Conservation (phyloP, 1,139 yeast genomes). For the Geotrichum citri-aurantii region DNA sequence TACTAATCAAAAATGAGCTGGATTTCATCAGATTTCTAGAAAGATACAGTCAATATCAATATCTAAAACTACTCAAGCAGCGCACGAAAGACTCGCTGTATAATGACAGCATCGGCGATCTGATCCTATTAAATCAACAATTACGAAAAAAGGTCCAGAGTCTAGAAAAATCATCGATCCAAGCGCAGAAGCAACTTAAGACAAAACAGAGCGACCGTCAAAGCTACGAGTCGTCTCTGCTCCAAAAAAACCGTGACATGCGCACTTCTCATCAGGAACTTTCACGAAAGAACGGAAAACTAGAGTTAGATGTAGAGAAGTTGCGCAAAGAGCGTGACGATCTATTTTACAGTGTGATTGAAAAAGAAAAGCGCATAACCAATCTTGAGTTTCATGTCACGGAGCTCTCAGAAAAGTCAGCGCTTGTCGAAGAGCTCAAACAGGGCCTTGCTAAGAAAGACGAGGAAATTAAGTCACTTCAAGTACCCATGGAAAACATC, state of each 20-base stretch:
- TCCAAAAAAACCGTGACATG: slow-evolving; percentile 27
- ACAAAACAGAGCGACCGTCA: slow-evolving; percentile 11
- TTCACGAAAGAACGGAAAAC: slow-evolving; percentile 20
- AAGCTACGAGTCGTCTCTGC: slow-evolving; percentile 12
- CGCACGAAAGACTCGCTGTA: slow-evolving; percentile 33
- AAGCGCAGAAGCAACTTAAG: slow-evolving; percentile 5
- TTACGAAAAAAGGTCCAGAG: slow-evolving; percentile 2
- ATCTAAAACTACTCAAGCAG: slow-evolving; percentile 39
- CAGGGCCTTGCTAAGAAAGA: slow-evolving; percentile 24
- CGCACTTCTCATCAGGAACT: slow-evolving; percentile 20
- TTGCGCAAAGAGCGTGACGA: slow-evolving; percentile 23
- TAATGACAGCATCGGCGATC: slow-evolving; percentile 13
- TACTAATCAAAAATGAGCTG: slow-evolving; percentile 55
- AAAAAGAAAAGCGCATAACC: slow-evolving; percentile 21
- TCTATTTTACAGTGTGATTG: slow-evolving; percentile 12
- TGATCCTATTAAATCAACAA: slow-evolving; percentile 5
- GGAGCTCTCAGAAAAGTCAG: slow-evolving; percentile 20
- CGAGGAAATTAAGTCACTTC: slow-evolving; percentile 21
- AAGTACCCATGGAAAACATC: slow-evolving; percentile 7
- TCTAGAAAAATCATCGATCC: slow-evolving; percentile 14
- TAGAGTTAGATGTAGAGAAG: slow-evolving; percentile 23
- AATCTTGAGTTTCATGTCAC: slow-evolving; percentile 25
- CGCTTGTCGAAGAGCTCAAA: slow-evolving; percentile 21
- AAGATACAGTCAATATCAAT: slow-evolving; percentile 46
- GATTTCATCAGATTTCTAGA: slow-evolving; percentile 56